A percentile compares a stretch with the other conserved stretches of the same genome.
These are phyloP conservation scores for Trematosphaeria pertusa DNA, from an alignment of 2,329 filamentous ascomycete species.

Conservation along the genomic window DNA sequence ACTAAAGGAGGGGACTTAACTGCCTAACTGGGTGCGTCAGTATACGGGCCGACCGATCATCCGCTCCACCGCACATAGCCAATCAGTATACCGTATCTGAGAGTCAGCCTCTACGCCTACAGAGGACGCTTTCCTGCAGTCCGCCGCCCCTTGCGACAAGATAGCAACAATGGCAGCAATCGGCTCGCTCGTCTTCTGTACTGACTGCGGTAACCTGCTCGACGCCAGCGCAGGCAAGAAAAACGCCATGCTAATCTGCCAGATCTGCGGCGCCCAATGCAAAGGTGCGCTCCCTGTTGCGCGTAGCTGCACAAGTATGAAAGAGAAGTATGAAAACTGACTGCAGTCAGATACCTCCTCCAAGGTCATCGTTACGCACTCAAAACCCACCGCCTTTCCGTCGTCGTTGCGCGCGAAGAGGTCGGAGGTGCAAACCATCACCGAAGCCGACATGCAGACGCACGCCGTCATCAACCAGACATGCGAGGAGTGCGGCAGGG, in stretches of 20 bases:
- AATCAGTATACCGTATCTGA: too few species aligned
- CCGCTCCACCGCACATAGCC: too few species aligned
- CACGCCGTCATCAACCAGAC: constrained; percentile 72
- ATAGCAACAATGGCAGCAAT: constrained; percentile 76
- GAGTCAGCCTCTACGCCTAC: too few species aligned
- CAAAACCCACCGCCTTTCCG: constrained; percentile 90
- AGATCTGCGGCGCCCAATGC: constrained; percentile 84
- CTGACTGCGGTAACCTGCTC: constrained; percentile 87
- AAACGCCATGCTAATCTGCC: constrained; percentile 79
- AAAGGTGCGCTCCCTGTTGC: constrained; percentile 66
- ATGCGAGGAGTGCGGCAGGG: constrained; percentile 81
- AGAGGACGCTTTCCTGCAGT: too few species aligned
- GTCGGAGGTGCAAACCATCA: constrained; percentile 84
- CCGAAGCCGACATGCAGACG: constrained; percentile 77
- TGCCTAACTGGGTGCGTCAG: too few species aligned
- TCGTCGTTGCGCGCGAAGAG: constrained; percentile 85
- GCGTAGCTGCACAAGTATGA: background rate
- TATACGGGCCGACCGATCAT: too few species aligned
- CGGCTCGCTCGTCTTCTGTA: constrained; percentile 91
- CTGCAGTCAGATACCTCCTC: constrained; percentile 55
- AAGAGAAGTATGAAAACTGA: too few species aligned
- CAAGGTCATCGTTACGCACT: constrained; percentile 78
- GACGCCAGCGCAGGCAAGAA: constrained; percentile 79
- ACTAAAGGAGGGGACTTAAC: too few species aligned
- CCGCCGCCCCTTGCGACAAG: too few species aligned